Conservation (phyloP, 441 rosid species). For the Sinapis alba region DNA sequence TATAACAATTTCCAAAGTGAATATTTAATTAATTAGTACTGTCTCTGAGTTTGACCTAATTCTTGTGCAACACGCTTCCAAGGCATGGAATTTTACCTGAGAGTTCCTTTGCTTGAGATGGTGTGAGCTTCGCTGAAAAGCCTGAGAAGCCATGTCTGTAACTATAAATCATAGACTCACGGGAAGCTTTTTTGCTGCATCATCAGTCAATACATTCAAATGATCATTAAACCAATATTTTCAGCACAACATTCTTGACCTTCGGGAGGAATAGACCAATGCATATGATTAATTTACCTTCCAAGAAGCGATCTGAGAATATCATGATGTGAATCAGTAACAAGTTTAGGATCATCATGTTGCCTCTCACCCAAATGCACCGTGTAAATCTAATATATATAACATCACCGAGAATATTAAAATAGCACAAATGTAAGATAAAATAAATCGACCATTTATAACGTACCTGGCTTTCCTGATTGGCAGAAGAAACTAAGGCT, state of each 20-base stretch:
- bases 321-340: conserved; percentile 44
- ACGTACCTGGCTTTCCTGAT: conserved; percentile 25
- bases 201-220: conserved; percentile 15
- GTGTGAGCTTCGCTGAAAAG: conserved; percentile 67
- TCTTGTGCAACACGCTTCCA: neutral
- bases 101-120: conserved; percentile 56
- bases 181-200: conserved; percentile 61
- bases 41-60: neutral
- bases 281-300: conserved; percentile 39
- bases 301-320: conserved; percentile 48
- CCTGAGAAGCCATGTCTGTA: conserved; percentile 80
- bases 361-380: conserved; percentile 43
- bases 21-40: neutral
- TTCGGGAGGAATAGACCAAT: neutral
- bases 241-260: neutral
- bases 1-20: conserved; percentile 16
- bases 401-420: neutral
- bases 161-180: conserved; percentile 61
- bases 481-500: conserved; percentile 12
- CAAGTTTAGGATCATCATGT: conserved; percentile 41
- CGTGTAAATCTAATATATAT: conserved; percentile 33
- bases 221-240: neutral
- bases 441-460: neutral
- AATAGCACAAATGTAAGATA: neutral
- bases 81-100: conserved; percentile 43